These are phyloP conservation scores for Immersiporthe knoxdaviesiana DNA, from an alignment of 2,329 filamentous ascomycete genomes.

Conservation along the genomic window DNA sequence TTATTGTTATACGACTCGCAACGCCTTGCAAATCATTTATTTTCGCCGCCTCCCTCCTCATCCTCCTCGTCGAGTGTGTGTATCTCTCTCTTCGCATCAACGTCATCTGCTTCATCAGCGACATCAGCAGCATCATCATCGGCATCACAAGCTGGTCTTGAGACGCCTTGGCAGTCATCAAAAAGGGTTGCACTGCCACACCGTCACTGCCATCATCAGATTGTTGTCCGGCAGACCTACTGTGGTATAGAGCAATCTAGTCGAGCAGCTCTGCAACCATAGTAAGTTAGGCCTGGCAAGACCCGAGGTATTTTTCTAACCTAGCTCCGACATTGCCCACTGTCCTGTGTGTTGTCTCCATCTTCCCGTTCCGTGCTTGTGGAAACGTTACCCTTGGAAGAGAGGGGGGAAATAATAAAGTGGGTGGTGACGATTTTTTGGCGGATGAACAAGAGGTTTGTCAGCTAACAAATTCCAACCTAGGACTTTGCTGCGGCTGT, in stretches of 20 bases:
- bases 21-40: background rate
- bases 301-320: conserved; percentile 1
- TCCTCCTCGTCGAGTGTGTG: background rate
- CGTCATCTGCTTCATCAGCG: background rate
- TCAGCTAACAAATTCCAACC: background rate
- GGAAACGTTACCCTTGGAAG: background rate
- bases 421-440: background rate
- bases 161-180: conserved; percentile 6
- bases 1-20: background rate
- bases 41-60: background rate
- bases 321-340: background rate
- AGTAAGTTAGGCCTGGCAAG: background rate
- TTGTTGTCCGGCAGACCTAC: background rate
- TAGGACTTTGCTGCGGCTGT: background rate
- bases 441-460: background rate
- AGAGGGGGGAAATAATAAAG: background rate
- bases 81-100: background rate
- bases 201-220: background rate
- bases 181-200: background rate
- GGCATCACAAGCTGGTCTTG: background rate
- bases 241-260: background rate
- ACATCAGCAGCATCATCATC: background rate
- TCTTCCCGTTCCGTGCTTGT: background rate
- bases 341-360: background rate
- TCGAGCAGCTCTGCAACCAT: background rate